phyloP scores from a whole-genome alignment of 345 rosid species.

The Euphorbia lathyris region DNA sequence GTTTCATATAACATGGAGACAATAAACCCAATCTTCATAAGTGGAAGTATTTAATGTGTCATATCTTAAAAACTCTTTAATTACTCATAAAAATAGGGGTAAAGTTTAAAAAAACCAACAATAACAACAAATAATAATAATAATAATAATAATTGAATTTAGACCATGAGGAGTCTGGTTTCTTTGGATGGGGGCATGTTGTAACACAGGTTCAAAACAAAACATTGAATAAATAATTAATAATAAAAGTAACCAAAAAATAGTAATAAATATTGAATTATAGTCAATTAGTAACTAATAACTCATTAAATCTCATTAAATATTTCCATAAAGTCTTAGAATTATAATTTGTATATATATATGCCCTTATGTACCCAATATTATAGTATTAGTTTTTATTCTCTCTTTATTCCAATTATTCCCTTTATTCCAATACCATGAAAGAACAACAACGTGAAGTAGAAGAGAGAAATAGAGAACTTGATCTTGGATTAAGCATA shows the following conservation, averaged over 20 bases:
- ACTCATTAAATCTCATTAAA: conserved; percentile 9
- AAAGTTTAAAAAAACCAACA: too few species aligned
- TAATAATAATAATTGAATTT: too few species aligned
- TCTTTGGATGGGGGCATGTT: neutral
- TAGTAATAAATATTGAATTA: too few species aligned
- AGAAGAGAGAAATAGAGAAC: conserved; percentile 25
- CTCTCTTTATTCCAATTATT: too few species aligned
- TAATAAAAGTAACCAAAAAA: neutral
- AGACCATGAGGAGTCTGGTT: neutral
- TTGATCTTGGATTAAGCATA: conserved; percentile 27
- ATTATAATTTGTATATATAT: neutral
- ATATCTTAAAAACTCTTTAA: too few species aligned
- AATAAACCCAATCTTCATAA: too few species aligned
- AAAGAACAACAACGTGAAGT: conserved; percentile 20
- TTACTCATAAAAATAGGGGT: too few species aligned
- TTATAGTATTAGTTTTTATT: neutral
- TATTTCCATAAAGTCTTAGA: conserved; percentile 12
- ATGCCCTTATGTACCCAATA: too few species aligned
- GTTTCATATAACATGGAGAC: too few species aligned
- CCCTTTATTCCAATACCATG: too few species aligned
- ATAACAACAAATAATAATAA: too few species aligned
- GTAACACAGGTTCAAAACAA: neutral
- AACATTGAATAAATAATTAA: neutral
- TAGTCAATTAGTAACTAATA: neutral
- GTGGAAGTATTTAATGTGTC: too few species aligned